Conservation (phyloP, 2,329 filamentous ascomycete species). For the Scolecobasidium constrictum region DNA sequence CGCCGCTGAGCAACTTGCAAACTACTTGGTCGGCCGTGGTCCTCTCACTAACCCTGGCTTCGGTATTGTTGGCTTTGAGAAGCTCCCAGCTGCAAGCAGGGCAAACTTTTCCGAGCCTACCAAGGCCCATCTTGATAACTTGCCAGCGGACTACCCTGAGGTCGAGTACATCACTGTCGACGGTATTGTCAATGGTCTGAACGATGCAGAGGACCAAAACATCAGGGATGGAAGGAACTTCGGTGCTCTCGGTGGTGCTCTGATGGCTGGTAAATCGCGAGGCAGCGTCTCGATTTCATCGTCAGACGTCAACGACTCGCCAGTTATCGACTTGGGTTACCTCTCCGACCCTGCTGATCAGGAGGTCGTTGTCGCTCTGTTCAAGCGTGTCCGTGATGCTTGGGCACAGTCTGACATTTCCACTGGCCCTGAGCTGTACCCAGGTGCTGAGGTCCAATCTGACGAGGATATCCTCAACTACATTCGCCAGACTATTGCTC, state of each 20-base stretch:
- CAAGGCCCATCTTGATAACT: neutral
- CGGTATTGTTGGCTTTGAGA: constrained; percentile 7
- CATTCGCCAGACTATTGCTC: constrained; percentile 1
- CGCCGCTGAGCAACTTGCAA: neutral
- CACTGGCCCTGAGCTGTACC: neutral
- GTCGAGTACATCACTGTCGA: constrained; percentile 11
- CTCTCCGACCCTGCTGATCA: constrained; percentile 15
- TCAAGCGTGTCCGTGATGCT: constrained; percentile 9
- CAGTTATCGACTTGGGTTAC: constrained; percentile 23
- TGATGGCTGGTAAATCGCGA: constrained; percentile 18
- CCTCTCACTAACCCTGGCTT: constrained; percentile 4
- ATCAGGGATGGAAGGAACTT: constrained; percentile 15
- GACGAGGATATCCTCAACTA: constrained; percentile 8
- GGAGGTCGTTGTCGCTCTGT: constrained; percentile 10
- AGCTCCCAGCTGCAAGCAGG: constrained; percentile 4
- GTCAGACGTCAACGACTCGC: constrained; percentile 15
- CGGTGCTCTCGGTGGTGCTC: constrained; percentile 15
- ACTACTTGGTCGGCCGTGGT: constrained; percentile 2
- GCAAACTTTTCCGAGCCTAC: constrained; percentile 1
- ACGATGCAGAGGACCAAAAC: constrained; percentile 6
- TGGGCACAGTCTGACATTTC: neutral
- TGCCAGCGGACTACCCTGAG: constrained; percentile 7
- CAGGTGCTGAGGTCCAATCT: constrained; percentile 1
- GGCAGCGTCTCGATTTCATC: constrained; percentile 13
- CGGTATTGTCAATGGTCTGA: constrained; percentile 12